Percentiles rank a stretch among this genome's conserved stretches.
These are phyloP conservation scores for Colletotrichum agaves DNA, from an alignment of 2,329 filamentous ascomycete genomes.

Conservation along the genomic window DNA sequence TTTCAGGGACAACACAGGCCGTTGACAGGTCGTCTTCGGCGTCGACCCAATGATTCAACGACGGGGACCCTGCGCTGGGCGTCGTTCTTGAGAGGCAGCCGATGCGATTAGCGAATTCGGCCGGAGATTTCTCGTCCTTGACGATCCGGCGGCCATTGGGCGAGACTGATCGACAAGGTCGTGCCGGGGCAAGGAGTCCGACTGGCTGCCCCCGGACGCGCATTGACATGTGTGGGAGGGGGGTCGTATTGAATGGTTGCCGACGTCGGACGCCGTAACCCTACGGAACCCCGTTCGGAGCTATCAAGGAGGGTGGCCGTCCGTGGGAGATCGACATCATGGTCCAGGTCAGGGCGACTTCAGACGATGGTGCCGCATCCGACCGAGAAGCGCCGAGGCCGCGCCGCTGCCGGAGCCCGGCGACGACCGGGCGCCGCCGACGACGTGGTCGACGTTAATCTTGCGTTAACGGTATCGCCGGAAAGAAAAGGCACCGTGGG, in stretches of 20 bases:
- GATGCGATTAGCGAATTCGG: not conserved
- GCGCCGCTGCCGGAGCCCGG: not conserved
- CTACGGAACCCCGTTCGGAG: conserved; percentile 3
- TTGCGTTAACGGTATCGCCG: no score
- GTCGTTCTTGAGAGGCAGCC: not conserved
- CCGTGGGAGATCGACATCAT: conserved; percentile 5
- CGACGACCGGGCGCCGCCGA: not conserved
- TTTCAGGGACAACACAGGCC: conserved; percentile 2
- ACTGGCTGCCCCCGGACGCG: conserved; percentile 14
- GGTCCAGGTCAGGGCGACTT: not conserved
- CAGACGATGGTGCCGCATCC: conserved; percentile 5
- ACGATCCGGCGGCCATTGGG: not conserved
- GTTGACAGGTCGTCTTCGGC: not conserved
- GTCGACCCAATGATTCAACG: no score
- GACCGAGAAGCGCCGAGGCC: not conserved
- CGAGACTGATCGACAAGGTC: not conserved
- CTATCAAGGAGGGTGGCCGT: not conserved
- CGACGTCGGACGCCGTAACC: conserved; percentile 12
- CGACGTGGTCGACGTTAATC: no score
- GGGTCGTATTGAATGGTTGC: conserved; percentile 18
- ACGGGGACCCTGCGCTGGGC: not conserved
- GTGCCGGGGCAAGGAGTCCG: not conserved
- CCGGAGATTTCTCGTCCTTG: not conserved
- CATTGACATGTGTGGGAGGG: conserved; percentile 17
- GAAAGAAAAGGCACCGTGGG: no score